Base-by-base conservation (phyloP, 352 stramenopile species). In the Globisporangium perplexum region DNA sequence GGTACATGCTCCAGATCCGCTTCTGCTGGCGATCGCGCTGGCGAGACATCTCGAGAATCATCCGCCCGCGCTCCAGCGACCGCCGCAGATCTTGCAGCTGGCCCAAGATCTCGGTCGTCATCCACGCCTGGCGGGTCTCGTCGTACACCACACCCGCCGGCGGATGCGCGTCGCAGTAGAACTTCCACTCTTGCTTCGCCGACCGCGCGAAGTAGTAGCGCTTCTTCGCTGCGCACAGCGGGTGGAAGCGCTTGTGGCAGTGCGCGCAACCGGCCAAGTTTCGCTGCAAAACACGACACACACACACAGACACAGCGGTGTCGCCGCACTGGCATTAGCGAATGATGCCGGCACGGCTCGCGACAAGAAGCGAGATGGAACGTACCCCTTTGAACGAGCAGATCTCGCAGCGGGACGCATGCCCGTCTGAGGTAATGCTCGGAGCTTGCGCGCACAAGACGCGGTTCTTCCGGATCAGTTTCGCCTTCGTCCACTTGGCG, bases 21-120 rank as follows among this genome's bases (percentile, higher is more conserved):
- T 90, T 93, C 30, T 90, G 83, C 55, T 88, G 81, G n/a, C 83
- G 76, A 61, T 95, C 85, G 36, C 85, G 83, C 49, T 93, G 85
- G 10, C 83, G 77, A 7, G 74, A 69, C 85, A 95, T 91, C 53
- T 95, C 83, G 1, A 93, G 55, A 41, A 95, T 71, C 82, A 95
- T 91, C 10, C 85, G 68, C 10, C 81, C 82, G 41, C 85, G 83
- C 49, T 95, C 85, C 12, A 93, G 65, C 0, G 81, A 83, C n/a
- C 72, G 73, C 20, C 85, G 70, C 11, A 95, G 59, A 47, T 93
- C 78, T 50, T 87, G 77, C 28, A 95, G 61, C 31, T 93, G 81
- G 10, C 63, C 65, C 18, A 93, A 48, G 33, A 86, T 89, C 46
- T 92, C 80, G 10, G 73, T 63, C 0, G 79, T 95, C 45, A 93